A percentile compares a stretch with the other conserved stretches of the same genome.
These are phyloP conservation scores for Spiraea crenata DNA, from an alignment of 331 rosid species.

Conservation along the genomic window DNA sequence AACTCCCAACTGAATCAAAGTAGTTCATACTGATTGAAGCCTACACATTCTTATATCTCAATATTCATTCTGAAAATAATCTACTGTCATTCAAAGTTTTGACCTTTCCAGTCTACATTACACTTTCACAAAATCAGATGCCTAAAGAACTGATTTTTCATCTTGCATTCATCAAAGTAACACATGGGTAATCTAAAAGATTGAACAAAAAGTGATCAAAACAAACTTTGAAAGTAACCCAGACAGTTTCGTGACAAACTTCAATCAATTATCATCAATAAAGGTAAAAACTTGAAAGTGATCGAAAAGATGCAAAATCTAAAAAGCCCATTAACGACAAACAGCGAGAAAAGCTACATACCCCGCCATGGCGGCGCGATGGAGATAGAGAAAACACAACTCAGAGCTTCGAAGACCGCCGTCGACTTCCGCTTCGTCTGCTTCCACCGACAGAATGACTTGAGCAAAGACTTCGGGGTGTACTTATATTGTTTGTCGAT, in stretches of 20 bases:
- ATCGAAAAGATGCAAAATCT: not conserved
- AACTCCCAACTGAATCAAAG: not conserved
- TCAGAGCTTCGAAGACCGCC: conserved; percentile 21
- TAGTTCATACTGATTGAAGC: not conserved
- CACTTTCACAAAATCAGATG: too few species aligned
- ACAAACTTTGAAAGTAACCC: not conserved
- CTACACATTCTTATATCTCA: not conserved
- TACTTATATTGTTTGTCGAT: not conserved
- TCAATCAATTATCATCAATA: conserved; percentile 4
- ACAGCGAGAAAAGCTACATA: conserved; percentile 16
- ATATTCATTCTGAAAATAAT: not conserved
- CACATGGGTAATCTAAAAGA: not conserved
- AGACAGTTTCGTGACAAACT: not conserved
- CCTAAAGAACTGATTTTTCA: not conserved
- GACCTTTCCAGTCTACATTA: too few species aligned
- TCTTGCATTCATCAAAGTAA: conserved; percentile 4
- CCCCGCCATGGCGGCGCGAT: conserved; percentile 58
- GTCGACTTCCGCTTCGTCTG: not conserved
- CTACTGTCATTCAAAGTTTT: too few species aligned
- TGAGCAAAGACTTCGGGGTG: too few species aligned
- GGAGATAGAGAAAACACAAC: conserved; percentile 1
- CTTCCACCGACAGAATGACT: conserved; percentile 1
- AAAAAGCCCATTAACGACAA: conserved; percentile 10
- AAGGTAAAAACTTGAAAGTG: conserved; percentile 2
- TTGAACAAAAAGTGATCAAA: not conserved